Evolutionary conservation across 495 filamentous ascomycete genomes (phyloP).

Genomic region (Lindgomyces ingoldianus): DNA sequence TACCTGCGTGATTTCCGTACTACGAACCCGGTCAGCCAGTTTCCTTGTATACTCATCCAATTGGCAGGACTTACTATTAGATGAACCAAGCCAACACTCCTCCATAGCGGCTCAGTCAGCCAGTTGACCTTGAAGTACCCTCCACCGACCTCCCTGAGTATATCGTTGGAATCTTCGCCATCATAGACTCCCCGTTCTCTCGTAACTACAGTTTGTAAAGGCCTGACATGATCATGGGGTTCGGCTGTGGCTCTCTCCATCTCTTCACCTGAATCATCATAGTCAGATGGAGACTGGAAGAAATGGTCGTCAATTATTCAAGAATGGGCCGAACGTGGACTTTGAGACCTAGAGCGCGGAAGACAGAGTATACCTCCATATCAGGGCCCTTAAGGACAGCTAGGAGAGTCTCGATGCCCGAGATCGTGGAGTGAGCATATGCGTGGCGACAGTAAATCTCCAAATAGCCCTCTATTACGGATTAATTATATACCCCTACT

Average conservation of each 20-base stretch:
- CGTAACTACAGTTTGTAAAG: not conserved
- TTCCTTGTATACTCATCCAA: too few species aligned
- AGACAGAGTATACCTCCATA: not conserved
- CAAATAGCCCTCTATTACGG: not conserved
- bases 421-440: not conserved
- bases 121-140: not conserved
- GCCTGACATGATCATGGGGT: not conserved
- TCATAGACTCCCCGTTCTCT: not conserved
- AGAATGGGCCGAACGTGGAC: not conserved
- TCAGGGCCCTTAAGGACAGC: not conserved
- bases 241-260: not conserved
- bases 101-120: not conserved
- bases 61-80: not conserved
- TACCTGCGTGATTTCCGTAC: too few species aligned
- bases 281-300: too few species aligned
- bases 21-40: too few species aligned
- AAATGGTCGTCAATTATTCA: not conserved
- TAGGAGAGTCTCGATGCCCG: not conserved
- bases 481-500: not conserved
- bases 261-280: too few species aligned
- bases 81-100: not conserved
- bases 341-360: not conserved
- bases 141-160: not conserved
- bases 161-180: not conserved
- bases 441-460: not conserved